These are phyloP conservation scores for Medicago lupulina DNA, from an alignment of 306 rosid genomes.

Conservation along the genomic window DNA sequence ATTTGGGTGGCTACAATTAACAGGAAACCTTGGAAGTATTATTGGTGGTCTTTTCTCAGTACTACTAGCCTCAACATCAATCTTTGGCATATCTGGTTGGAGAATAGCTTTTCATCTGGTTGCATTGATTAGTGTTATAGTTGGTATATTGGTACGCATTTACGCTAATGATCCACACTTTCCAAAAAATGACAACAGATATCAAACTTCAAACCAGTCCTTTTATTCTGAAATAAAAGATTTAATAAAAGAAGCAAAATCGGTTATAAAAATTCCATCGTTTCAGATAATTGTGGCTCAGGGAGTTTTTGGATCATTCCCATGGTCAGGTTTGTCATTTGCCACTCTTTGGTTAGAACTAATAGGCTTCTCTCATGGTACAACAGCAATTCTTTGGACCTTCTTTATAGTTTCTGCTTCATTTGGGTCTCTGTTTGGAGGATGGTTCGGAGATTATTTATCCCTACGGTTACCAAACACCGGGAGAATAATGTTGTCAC, in stretches of 20 bases:
- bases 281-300: slow-evolving; percentile 92
- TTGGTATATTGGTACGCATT: slow-evolving; percentile 62
- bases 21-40: slow-evolving; percentile 73
- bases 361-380: slow-evolving; percentile 79
- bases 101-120: slow-evolving; percentile 82
- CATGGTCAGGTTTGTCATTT: slow-evolving; percentile 81
- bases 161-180: slow-evolving; percentile 79
- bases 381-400: slow-evolving; percentile 72
- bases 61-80: slow-evolving; percentile 66
- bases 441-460: slow-evolving; percentile 74
- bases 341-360: slow-evolving; percentile 90
- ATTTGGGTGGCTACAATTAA: slow-evolving; percentile 80
- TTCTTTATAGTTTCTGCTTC: slow-evolving; percentile 61
- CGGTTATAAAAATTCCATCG: slow-evolving; percentile 71
- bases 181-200: slow-evolving; percentile 37
- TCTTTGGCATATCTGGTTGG: slow-evolving; percentile 89
- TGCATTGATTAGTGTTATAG: slow-evolving; percentile 71
- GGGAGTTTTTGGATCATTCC: slow-evolving; percentile 90
- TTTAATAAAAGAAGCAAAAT: slow-evolving; percentile 64
- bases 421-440: slow-evolving; percentile 85
- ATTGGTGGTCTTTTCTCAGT: slow-evolving; percentile 76
- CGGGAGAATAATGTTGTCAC: slow-evolving; percentile 76
- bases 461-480: slow-evolving; percentile 67
- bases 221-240: slow-evolving; percentile 57
- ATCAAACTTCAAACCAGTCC: slow-evolving; percentile 39